Conservation (phyloP, 2,329 filamentous ascomycete species). For the Alternaria sp. region DNA sequence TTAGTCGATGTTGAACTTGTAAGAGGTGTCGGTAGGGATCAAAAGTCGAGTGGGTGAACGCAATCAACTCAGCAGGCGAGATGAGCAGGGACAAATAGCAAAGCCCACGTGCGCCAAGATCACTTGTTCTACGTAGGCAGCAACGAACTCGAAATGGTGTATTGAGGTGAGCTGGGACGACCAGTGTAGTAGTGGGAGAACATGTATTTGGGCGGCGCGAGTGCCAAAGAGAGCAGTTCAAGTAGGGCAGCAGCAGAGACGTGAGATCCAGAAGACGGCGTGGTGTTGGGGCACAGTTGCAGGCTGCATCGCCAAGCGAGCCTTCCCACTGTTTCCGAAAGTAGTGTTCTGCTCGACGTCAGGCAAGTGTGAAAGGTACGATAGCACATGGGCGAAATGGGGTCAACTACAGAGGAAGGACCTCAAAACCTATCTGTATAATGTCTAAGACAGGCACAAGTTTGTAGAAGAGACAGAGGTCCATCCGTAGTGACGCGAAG, state of each 20-base stretch:
- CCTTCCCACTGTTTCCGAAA: neutral
- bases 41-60: neutral
- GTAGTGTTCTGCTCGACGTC: neutral
- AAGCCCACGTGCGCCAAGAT: too few species aligned
- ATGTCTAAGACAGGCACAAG: neutral
- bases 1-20: neutral
- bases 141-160: too few species aligned
- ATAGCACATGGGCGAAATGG: neutral
- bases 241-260: neutral
- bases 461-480: neutral
- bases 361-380: neutral
- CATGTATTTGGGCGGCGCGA: too few species aligned
- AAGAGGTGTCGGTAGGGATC: neutral
- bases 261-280: neutral
- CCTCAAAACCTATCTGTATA: neutral
- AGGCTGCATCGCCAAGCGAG: slow-evolving; percentile 9
- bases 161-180: too few species aligned
- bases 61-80: too few species aligned
- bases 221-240: too few species aligned
- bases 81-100: too few species aligned
- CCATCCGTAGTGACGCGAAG: neutral
- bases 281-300: neutral
- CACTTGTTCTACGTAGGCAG: too few species aligned
- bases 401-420: neutral
- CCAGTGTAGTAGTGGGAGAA: too few species aligned